These are phyloP conservation scores for Fusarium goolgardi DNA, from an alignment of 2,329 filamentous ascomycete species.

Conservation along the genomic window DNA sequence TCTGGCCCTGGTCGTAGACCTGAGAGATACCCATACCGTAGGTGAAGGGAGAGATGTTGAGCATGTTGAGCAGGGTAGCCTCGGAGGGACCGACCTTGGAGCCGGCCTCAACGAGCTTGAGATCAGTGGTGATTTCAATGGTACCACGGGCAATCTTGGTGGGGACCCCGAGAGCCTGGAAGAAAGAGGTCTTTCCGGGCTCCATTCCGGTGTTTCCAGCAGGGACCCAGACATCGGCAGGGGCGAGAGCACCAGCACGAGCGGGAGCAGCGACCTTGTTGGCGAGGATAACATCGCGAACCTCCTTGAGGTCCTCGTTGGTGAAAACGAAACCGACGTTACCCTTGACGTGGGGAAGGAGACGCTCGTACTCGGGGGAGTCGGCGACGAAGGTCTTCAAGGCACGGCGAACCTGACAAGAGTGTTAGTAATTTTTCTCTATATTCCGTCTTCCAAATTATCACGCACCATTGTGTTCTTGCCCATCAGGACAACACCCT, in stretches of 20 bases:
- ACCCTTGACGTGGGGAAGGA: constrained; percentile 94
- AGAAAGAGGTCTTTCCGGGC: constrained; percentile 99
- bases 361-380: constrained; percentile 96
- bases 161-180: constrained; percentile 99
- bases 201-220: constrained; percentile 99
- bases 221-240: constrained; percentile 91
- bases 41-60: constrained; percentile 99
- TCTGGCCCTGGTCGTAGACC: constrained; percentile 98
- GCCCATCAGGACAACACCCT: constrained; percentile 98
- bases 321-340: constrained; percentile 99
- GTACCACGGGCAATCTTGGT: constrained; percentile 99
- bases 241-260: constrained; percentile 96
- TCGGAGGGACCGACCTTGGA: constrained; percentile 98
- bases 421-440: constrained; percentile 32
- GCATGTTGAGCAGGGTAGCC: constrained; percentile 98
- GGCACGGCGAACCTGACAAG: constrained; percentile 84
- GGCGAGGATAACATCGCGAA: constrained; percentile 91
- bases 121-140: constrained; percentile 98
- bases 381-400: constrained; percentile 94
- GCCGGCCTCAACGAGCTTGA: constrained; percentile 96
- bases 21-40: constrained; percentile 97
- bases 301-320: constrained; percentile 91
- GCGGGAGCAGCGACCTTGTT: constrained; percentile 99
- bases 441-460: background rate
- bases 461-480: constrained; percentile 98